phyloP scores from a whole-genome alignment of 2,329 filamentous ascomycete genomes.

The Diaporthe caulivora region DNA sequence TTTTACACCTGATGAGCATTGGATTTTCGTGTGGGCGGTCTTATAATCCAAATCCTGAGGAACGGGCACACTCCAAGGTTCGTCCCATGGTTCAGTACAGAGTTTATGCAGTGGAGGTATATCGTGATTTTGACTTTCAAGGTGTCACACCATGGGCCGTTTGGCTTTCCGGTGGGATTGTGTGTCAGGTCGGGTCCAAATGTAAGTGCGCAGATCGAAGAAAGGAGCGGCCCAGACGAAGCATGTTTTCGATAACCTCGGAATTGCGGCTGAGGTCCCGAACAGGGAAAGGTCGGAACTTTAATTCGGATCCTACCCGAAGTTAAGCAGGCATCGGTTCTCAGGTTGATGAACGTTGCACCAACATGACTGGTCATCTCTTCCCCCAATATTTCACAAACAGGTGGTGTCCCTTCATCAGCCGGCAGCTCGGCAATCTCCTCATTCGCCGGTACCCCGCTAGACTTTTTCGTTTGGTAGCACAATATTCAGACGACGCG shows the following conservation, averaged over 20 bases:
- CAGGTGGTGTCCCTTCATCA: neutral
- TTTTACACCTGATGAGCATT: no score
- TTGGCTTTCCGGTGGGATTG: conserved; percentile 1
- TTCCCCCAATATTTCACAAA: conserved; percentile 9
- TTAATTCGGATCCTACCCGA: conserved; percentile 15
- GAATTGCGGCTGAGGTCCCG: neutral
- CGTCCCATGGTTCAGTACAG: neutral
- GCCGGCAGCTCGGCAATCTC: conserved; percentile 13
- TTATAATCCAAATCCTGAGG: neutral
- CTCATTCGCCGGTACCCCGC: conserved; percentile 8
- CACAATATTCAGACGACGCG: conserved; percentile 25
- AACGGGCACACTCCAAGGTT: neutral
- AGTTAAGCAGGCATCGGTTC: neutral
- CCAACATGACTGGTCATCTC: neutral
- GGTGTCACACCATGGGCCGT: neutral
- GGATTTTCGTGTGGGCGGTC: no score
- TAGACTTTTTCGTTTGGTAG: conserved; percentile 15
- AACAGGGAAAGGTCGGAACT: neutral
- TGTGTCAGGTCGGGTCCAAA: conserved; percentile 18
- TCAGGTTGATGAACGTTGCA: conserved; percentile 25
- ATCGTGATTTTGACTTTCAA: conserved; percentile 10
- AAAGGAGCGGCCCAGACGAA: neutral
- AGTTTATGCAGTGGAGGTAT: neutral
- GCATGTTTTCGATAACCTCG: conserved; percentile 21
- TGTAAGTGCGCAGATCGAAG: conserved; percentile 15